A percentile compares a stretch with the other conserved stretches of the same genome.
Evolutionary conservation across 129 eudicot species (phyloP).

Genomic region (Flaveria sonorensis): DNA sequence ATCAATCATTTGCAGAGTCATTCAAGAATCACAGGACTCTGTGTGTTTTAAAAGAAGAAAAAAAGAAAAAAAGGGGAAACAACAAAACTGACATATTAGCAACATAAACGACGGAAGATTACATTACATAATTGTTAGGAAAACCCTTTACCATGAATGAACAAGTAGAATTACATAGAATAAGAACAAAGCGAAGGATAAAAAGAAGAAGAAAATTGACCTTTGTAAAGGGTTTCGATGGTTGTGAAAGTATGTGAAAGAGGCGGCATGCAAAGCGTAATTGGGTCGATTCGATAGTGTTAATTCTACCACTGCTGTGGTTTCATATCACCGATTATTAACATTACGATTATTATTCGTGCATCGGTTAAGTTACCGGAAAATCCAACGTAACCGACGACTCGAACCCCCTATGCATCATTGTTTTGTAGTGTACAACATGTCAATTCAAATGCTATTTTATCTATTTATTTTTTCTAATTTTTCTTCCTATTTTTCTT

Average conservation of each 20-base stretch:
- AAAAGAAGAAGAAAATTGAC: slow-evolving; percentile 9
- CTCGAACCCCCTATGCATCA: slow-evolving; percentile 7
- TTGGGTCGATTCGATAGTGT: background rate
- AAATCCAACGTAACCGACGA: slow-evolving; percentile 13
- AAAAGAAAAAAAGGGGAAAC: background rate
- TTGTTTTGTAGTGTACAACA: slow-evolving; percentile 8
- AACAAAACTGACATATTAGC: background rate
- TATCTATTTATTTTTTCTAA: background rate
- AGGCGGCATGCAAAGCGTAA: slow-evolving; percentile 15
- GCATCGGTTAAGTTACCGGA: slow-evolving; percentile 4
- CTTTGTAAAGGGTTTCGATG: background rate
- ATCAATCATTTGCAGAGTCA: background rate
- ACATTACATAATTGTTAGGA: background rate
- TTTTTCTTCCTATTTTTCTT: background rate
- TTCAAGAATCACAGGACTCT: background rate
- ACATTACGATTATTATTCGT: background rate
- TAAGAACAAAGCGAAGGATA: background rate
- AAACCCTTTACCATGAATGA: background rate
- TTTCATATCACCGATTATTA: background rate
- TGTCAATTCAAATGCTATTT: background rate
- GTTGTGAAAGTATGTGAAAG: background rate
- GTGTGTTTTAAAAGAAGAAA: background rate
- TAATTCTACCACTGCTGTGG: background rate
- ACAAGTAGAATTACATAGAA: background rate
- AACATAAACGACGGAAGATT: background rate